Evolutionary conservation across 352 stramenopile genomes (phyloP), one percentile per base, ranked within the genome.

Genomic region (Phytophthora multivora): DNA sequence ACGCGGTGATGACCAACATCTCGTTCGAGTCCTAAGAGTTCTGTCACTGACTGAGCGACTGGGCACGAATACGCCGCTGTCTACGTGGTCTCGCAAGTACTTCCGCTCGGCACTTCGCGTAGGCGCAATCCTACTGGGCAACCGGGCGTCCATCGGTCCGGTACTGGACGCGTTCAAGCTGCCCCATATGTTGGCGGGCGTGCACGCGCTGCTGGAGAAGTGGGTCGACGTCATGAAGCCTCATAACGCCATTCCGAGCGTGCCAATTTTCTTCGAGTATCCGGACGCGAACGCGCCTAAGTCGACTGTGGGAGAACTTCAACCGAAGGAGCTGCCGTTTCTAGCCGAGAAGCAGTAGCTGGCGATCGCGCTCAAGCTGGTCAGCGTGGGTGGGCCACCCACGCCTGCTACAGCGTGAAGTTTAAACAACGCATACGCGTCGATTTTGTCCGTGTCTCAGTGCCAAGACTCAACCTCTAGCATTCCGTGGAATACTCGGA

Each of bases 1-100:
- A 98, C 69, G 91, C 87, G 5, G 86, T 98, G 39, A 98, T 98
- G 93, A 98, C 95, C 19, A 98, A 98, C 72, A 97, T 98, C 77
- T 93, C 93, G 52, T 98, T 89, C 52, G 75, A 87, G 38, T 66
- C 69, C 5, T 62, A 83, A 30, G 80, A 87, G 48, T 74, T 77
- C 50, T 70, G 76, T 16, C 74, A 86, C 65, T 86, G 76, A 73
- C 63, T 86, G 21, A 70, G 63, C 18, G 67, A 86, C 42, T 64
- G 70, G 8, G 60, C 33, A 79, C 59, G 21, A 75, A 70, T 38
- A 73, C 62, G 39, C 53, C 72, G n/a, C 76, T 73, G 23, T 67
- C 73, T 10, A 69, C 71, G 46, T 86, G 76, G 77, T 83, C 73
- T 28, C 74, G 71, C 58, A 77, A 74, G 36, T 85, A 86, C 36